Conservation (phyloP, 208 protist genomes). For the Acanthamoeba castellanii region DNA sequence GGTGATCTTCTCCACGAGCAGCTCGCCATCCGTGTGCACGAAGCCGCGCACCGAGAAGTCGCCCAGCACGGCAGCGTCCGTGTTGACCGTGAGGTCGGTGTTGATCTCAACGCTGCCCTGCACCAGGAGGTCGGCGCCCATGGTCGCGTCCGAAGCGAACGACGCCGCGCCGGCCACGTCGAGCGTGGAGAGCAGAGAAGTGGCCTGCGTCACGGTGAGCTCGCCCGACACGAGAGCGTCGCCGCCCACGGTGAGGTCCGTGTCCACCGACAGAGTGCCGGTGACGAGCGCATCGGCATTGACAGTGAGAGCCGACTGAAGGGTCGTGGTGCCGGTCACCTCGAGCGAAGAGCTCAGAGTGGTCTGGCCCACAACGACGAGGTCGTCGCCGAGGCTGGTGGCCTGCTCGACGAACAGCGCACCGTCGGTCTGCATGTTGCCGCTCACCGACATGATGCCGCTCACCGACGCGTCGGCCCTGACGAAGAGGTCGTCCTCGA, state of each 20-base stretch:
- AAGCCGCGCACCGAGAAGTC: background rate
- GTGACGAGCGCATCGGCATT: background rate
- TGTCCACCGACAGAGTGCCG: background rate
- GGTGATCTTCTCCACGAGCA: background rate
- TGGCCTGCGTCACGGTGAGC: background rate
- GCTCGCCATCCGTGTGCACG: background rate
- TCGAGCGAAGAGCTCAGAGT: background rate
- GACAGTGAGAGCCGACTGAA: background rate
- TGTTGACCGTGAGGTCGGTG: background rate
- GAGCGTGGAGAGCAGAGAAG: background rate
- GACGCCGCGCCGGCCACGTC: background rate
- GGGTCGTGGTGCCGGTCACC: background rate
- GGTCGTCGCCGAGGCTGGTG: background rate
- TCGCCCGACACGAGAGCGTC: constrained; percentile 1
- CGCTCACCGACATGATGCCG: background rate
- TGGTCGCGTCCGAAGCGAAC: background rate
- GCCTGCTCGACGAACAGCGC: background rate
- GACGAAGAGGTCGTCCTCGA: background rate
- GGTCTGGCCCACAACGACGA: background rate
- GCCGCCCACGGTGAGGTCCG: background rate
- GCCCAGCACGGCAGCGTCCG: background rate
- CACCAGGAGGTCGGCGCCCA: background rate
- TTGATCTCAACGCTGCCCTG: background rate
- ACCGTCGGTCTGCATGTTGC: background rate
- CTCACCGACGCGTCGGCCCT: background rate